Evolutionary conservation across 192 early-diverging fungal genomes (phyloP).

Genomic region (Bifiguratus adelaidae): DNA sequence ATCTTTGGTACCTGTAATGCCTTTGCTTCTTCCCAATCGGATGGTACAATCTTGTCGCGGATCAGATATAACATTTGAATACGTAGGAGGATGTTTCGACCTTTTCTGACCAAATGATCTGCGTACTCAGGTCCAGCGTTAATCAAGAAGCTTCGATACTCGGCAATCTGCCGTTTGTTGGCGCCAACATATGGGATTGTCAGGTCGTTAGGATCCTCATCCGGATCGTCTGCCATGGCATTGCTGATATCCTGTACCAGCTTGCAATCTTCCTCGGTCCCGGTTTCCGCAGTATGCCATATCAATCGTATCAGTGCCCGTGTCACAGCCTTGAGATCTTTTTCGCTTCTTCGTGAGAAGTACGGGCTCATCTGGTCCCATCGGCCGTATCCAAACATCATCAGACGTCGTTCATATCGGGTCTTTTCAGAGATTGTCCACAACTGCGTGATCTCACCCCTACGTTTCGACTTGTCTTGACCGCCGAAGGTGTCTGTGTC

Average conservation of each 20-base stretch:
- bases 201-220: conserved; percentile 31
- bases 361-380: conserved; percentile 53
- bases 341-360: conserved; percentile 41
- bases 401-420: conserved; percentile 44
- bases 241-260: conserved; percentile 49
- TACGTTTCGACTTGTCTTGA: conserved; percentile 18
- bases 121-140: conserved; percentile 64
- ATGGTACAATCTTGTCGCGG: conserved; percentile 57
- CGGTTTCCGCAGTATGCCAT: conserved; percentile 31
- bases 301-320: conserved; percentile 37
- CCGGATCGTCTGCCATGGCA: conserved; percentile 22
- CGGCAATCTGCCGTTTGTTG: conserved; percentile 50
- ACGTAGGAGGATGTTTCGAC: conserved; percentile 56
- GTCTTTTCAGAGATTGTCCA: conserved; percentile 47
- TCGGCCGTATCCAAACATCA: conserved; percentile 50
- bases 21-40: conserved; percentile 46
- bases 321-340: conserved; percentile 46
- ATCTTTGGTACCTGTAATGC: conserved; percentile 55
- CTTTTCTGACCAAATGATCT: conserved; percentile 62
- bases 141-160: conserved; percentile 57
- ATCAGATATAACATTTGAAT: conserved; percentile 70
- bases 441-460: conserved; percentile 24
- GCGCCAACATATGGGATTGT: conserved; percentile 53
- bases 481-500: conserved; percentile 37
- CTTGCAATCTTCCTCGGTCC: conserved; percentile 44